Base-by-base conservation (phyloP, 2,329 filamentous ascomycete genomes). In the Nemania abortiva region DNA sequence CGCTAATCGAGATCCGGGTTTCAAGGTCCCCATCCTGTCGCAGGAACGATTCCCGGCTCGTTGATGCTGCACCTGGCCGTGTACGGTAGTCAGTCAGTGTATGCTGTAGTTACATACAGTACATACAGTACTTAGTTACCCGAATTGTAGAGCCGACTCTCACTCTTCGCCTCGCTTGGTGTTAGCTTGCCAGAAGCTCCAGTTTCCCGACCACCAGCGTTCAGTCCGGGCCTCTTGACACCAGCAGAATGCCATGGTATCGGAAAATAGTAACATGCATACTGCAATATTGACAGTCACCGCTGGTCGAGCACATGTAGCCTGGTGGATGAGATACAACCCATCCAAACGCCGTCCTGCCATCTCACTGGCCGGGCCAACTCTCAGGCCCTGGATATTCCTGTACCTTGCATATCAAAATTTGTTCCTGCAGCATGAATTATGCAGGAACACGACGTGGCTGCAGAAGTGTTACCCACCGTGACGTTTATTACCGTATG, bases 361-460 rank as follows among this genome's bases (percentile, higher is more conserved):
- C 29, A 56, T 39, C 45, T 67, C 55, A 66, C 69, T 63, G 52
- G 62, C 56, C 50, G 64, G 22, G 10, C 63, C 57, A 65, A 10
- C 49, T 34, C 2, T 29, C n/a, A 22, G 45, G 42, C 62, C 58
- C 56, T 62, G 50, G 54, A 49, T 54, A 58, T 70, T 72, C 29
- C 61, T 69, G 74, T 77, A 76, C 74, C 75, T 77, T 77, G 76
- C 76, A 77, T 77, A 72, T 65, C 63, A 68, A 72, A 73, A 71
- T 73, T 71, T 76, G 73, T 74, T 73, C 76, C 73, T 74, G 74
- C 75, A 77, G 71, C 69, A 70, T 67, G 74, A 67, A 69, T 75
- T 71, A 76, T 77, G 76, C 76, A 77, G 76, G 76, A 74, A 77
- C 76, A 70, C 73, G 72, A 72, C 72, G 73, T 72, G 68, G 70